Conservation (phyloP, 805 yeast genomes). For the Starmerella stigmatis region DNA sequence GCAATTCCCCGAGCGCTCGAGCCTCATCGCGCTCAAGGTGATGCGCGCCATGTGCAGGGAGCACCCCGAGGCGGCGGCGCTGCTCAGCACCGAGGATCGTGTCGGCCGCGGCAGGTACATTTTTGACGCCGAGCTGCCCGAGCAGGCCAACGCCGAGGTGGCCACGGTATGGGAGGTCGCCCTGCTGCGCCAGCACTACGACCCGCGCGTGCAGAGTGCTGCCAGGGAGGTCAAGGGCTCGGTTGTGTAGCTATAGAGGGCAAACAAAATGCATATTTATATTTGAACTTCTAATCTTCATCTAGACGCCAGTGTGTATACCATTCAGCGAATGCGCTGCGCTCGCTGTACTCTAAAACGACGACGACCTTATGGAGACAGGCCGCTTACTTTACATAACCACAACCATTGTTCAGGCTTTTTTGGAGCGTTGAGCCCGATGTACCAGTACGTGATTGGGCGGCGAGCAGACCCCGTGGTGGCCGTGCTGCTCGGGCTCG, state of each 20-base stretch:
- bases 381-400: no score
- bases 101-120: slow-evolving; percentile 70
- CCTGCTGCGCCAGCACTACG: slow-evolving; percentile 68
- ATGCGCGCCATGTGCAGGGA: slow-evolving; percentile 63
- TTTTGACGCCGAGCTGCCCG: slow-evolving; percentile 53
- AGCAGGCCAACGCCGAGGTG: slow-evolving; percentile 73
- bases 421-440: not conserved
- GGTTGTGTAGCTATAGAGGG: no score
- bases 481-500: slow-evolving; percentile 22
- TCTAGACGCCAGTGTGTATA: no score
- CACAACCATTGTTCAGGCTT: no score
- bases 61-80: slow-evolving; percentile 60
- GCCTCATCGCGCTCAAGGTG: slow-evolving; percentile 66
- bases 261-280: not conserved
- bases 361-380: no score
- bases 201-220: slow-evolving; percentile 70
- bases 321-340: no score
- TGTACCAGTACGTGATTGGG: slow-evolving; percentile 24
- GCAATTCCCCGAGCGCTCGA: slow-evolving; percentile 80
- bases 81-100: slow-evolving; percentile 81
- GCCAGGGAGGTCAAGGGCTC: slow-evolving; percentile 24
- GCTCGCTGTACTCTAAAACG: no score
- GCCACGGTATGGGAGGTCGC: slow-evolving; percentile 87
- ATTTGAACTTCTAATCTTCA: not conserved
- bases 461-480: slow-evolving; percentile 23